These are phyloP conservation scores for Nitzschia sp. DNA, from an alignment of 108 stramenopile species.

Conservation along the genomic window DNA sequence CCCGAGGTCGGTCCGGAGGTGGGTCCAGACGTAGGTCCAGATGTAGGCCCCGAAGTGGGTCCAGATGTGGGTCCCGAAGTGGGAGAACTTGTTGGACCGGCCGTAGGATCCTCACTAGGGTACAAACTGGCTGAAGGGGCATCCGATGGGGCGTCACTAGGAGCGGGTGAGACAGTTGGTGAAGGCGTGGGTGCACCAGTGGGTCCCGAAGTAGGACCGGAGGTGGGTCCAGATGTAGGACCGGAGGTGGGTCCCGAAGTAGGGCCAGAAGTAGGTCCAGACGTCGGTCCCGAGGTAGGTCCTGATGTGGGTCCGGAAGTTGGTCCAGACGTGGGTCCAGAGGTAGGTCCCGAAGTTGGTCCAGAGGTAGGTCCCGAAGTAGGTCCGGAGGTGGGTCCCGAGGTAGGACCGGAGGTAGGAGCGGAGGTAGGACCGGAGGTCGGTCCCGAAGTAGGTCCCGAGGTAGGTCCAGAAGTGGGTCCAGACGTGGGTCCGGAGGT, in stretches of 20 bases:
- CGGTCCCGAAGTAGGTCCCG: slow-evolving; percentile 10
- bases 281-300: not conserved
- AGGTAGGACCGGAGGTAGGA: slow-evolving; percentile 19
- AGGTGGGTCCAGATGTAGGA: not conserved
- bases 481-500: slow-evolving; percentile 2
- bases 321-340: slow-evolving; percentile 4
- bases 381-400: slow-evolving; percentile 10
- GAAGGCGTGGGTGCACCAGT: not conserved
- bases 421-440: slow-evolving; percentile 12
- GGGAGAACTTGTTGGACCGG: slow-evolving; percentile 7
- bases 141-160: not conserved
- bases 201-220: slow-evolving; percentile 2
- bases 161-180: not conserved
- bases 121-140: slow-evolving; percentile 1
- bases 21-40: slow-evolving; percentile 2
- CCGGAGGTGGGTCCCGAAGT: not conserved
- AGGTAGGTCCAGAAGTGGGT: not conserved
- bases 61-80: slow-evolving; percentile 8
- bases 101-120: slow-evolving; percentile 7
- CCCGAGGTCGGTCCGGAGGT: slow-evolving; percentile 8
- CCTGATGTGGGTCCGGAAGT: slow-evolving; percentile 10
- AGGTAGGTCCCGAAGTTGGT: not conserved
- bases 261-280: too few species aligned
- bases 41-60: slow-evolving; percentile 6
- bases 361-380: not conserved